Evolutionary conservation across 2,329 filamentous ascomycete genomes (phyloP).

Genomic region (Raffaelea ambrosiae): DNA sequence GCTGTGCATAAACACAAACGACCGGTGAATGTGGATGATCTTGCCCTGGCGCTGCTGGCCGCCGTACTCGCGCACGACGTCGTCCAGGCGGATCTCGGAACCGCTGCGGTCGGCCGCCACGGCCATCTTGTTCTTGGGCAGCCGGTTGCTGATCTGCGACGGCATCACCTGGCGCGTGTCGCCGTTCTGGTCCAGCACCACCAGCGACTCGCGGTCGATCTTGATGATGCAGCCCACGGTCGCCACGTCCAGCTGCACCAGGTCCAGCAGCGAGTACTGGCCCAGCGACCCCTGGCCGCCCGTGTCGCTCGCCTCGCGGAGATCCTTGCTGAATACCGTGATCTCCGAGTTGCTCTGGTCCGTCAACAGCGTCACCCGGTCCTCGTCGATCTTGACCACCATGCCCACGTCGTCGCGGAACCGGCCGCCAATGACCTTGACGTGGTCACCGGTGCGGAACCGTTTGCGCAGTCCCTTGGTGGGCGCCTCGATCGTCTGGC

Average conservation of each 20-base stretch:
- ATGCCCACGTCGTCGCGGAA: slow-evolving; percentile 95
- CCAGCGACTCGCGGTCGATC: slow-evolving; percentile 86
- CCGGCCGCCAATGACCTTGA: slow-evolving; percentile 94
- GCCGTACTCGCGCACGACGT: slow-evolving; percentile 83
- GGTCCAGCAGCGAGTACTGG: slow-evolving; percentile 84
- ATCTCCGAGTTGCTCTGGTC: slow-evolving; percentile 91
- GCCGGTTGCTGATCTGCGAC: slow-evolving; percentile 83
- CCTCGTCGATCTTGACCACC: slow-evolving; percentile 87
- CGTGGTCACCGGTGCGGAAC: slow-evolving; percentile 89
- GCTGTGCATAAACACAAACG: slow-evolving; percentile 85
- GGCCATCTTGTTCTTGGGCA: slow-evolving; percentile 72
- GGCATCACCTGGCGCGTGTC: slow-evolving; percentile 75
- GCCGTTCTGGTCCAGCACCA: slow-evolving; percentile 84
- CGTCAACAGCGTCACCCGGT: slow-evolving; percentile 84
- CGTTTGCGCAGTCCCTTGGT: slow-evolving; percentile 87
- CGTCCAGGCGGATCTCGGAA: slow-evolving; percentile 83
- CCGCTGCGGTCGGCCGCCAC: slow-evolving; percentile 91
- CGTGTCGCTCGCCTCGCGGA: slow-evolving; percentile 86
- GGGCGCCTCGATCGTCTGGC: slow-evolving; percentile 85
- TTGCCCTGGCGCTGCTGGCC: slow-evolving; percentile 81
- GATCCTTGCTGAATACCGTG: slow-evolving; percentile 94
- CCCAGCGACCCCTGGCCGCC: slow-evolving; percentile 78
- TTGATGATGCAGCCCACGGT: slow-evolving; percentile 93
- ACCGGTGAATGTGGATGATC: slow-evolving; percentile 88
- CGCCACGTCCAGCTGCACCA: slow-evolving; percentile 86